Evolutionary conservation across 2,329 filamentous ascomycete species (phyloP), one percentile per base, ranked within the genome.

Genomic region (Cadophora gregata): DNA sequence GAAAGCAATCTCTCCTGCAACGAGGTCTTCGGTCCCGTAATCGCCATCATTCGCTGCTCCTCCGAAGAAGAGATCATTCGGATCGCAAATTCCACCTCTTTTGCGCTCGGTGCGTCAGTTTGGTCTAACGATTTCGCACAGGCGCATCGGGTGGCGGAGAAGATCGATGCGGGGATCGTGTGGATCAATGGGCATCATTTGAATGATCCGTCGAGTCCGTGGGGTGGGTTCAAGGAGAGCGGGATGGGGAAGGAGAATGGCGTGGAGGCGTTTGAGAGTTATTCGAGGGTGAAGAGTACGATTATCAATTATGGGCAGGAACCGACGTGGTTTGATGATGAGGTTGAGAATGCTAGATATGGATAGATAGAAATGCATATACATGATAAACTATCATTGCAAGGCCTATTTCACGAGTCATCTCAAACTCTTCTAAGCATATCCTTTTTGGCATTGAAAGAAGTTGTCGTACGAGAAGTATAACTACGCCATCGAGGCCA

Each of bases 1-100:
- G 88, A 93, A 53, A 97, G 97, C 93, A 84, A 87, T 69, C 85
- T 97, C 73, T 89, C 92, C 4, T 83, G 83, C 2, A 94, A 97
- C 78, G 95, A 98, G 83, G 97, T 94, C 0, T 98, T 98, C 77
- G 95, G 95, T 0, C 95, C 95, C 3, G 90, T 97, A 0, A 94
- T 93, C 0, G 93, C 91, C 0, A 80, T 97, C 25, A 97, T 97
- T 82, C 84, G 87, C 47, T 98, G 97, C 76, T 86, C 91, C 53
- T 92, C 90, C 0, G 95, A 97, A 80, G 88, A 90, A 59, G 93
- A 97, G 74, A 94, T 97, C 4, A 88, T 97, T 29, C 82, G 86
- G 67, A 80, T 94, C 71, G 94, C 95, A 4, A 98, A 98, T 79
- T 79, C 81, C 51, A 85, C 92, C 1, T 88, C 93, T 62, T 93